Conservation (phyloP, 192 early-diverging fungal species). For the Spinellus fusiger region DNA sequence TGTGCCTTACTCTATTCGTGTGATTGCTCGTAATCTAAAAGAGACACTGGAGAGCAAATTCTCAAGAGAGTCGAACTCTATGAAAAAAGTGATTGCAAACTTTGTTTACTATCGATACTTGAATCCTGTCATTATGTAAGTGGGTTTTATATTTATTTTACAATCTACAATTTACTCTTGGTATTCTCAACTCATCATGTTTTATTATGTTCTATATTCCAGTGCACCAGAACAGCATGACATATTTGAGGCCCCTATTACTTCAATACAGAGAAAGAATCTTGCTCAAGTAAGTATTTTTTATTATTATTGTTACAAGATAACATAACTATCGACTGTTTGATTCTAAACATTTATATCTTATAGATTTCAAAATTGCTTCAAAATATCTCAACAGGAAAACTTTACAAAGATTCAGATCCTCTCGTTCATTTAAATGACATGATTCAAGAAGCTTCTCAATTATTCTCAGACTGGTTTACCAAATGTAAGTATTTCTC, state of each 20-base stretch:
- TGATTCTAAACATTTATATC: not conserved
- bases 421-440: slow-evolving; percentile 31
- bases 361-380: slow-evolving; percentile 74
- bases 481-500: slow-evolving; percentile 37
- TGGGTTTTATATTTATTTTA: not conserved
- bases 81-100: slow-evolving; percentile 88
- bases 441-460: slow-evolving; percentile 46
- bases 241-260: slow-evolving; percentile 83
- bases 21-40: slow-evolving; percentile 89
- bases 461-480: slow-evolving; percentile 81
- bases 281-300: slow-evolving; percentile 64
- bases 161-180: not conserved
- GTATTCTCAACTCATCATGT: not conserved
- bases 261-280: slow-evolving; percentile 91
- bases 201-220: not conserved
- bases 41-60: slow-evolving; percentile 75
- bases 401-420: slow-evolving; percentile 63
- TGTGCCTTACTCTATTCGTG: slow-evolving; percentile 96
- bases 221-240: slow-evolving; percentile 95
- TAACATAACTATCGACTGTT: not conserved
- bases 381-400: slow-evolving; percentile 90
- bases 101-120: slow-evolving; percentile 98
- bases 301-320: no score
- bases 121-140: slow-evolving; percentile 85
- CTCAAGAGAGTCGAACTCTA: slow-evolving; percentile 70